phyloP scores from a whole-genome alignment of 352 stramenopile genomes.

The Phytopythium helicoides region DNA sequence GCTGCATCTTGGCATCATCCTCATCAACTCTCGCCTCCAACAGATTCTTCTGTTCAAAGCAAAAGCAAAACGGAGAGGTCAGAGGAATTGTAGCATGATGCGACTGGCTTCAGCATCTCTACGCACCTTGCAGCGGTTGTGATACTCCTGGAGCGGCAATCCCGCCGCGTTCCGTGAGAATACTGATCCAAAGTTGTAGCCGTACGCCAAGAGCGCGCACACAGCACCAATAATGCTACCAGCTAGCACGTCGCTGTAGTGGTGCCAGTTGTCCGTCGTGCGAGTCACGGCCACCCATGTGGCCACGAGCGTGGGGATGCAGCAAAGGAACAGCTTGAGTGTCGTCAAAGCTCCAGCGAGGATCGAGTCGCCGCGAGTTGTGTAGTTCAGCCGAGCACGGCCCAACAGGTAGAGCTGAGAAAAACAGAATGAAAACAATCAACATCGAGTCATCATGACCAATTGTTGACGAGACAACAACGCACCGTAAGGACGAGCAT shows the following conservation, averaged over 20 bases:
- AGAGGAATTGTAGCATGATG: no score
- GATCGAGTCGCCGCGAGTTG: constrained; percentile 43
- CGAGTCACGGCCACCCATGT: constrained; percentile 72
- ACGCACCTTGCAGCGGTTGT: constrained; percentile 45
- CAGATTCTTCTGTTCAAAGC: no score
- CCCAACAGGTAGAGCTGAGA: constrained; percentile 67
- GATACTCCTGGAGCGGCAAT: constrained; percentile 50
- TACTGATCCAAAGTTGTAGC: constrained; percentile 71
- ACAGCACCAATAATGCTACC: constrained; percentile 51
- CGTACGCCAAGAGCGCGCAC: constrained; percentile 43
- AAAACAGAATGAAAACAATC: constrained; percentile 3
- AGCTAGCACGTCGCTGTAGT: constrained; percentile 82
- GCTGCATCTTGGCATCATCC: no score
- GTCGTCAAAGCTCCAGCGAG: constrained; percentile 53
- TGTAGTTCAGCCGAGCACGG: constrained; percentile 54
- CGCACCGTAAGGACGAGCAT: constrained; percentile 68
- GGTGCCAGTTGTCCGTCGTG: constrained; percentile 84
- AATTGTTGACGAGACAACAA: neutral
- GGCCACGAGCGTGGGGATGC: constrained; percentile 52
- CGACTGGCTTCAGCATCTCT: neutral
- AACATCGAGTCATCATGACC: neutral
- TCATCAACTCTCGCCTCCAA: no score
- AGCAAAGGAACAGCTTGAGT: constrained; percentile 68
- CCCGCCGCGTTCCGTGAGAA: constrained; percentile 60
- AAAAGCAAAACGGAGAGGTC: no score